Evolutionary conservation across 352 stramenopile genomes (phyloP), one percentile per base, ranked within the genome.

Genomic region (Blastocystis sp.): DNA sequence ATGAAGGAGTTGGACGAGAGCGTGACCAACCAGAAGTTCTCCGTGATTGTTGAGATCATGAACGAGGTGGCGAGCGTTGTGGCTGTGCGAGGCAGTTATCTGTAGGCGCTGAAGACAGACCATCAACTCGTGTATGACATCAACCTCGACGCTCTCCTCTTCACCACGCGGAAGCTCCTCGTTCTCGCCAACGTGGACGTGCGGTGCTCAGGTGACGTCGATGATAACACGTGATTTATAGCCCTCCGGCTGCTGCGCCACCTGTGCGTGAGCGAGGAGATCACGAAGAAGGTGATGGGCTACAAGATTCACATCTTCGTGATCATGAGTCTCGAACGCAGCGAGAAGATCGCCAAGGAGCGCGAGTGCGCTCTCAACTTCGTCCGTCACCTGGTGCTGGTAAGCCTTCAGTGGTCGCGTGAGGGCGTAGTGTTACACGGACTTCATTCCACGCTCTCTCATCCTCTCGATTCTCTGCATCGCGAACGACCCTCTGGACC

Each of bases 381-480:
- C 35, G 24, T 85, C 1, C 41, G 50, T 16, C 60, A 59, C 13
- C 74, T 85, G 12, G 66, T 85, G n/a, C 16, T 69, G 19, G 74
- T 85, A 26, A 3, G 2, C 41, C 0, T 21, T 0, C 66, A 1
- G 0, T 0, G 6, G 13, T 3, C 21, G 33, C 31, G 1, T 85
- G 19, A 67, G 3, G 21, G 4, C n/a, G n/a, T 70, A 85, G 74
- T 69, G 45, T 3, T 85, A 69, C 60, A 85, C 74, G 6, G 55
- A 85, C 35, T 41, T 69, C n/a, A 85, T 85, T 85, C 74, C 74
- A n/a, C 74, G 74, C 10, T 85, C 74, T 26, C 65, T 85, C 37
- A 85, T 85, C 41, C 74, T 85, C 74, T 85, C 74, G 0, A 85
- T 85, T 50, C 74, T 85, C 24, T 85, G 74, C 50, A 62, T 85